These are phyloP conservation scores for Uronychia setigera DNA, from an alignment of 73 alveolate species.

Conservation along the genomic window DNA sequence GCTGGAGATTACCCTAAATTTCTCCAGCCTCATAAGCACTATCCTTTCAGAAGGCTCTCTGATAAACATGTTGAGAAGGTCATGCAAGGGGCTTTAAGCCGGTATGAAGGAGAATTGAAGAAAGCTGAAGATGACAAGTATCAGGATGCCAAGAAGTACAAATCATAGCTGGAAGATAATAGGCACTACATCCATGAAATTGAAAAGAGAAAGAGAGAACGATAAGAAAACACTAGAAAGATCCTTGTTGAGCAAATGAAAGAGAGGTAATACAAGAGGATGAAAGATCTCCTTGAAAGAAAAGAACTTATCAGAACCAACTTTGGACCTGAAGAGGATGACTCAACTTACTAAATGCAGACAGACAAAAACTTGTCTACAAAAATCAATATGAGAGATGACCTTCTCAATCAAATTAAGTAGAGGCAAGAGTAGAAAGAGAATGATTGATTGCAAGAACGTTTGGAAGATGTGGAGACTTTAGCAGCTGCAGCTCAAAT, in stretches of 20 bases:
- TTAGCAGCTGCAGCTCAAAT: slow-evolving; percentile 11
- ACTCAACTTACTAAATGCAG: slow-evolving; percentile 2
- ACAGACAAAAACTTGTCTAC: background rate
- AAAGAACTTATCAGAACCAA: slow-evolving; percentile 30
- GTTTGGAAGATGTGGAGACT: slow-evolving; percentile 32
- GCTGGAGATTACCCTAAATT: slow-evolving; percentile 39
- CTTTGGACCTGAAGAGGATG: slow-evolving; percentile 40
- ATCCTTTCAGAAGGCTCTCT: slow-evolving; percentile 40
- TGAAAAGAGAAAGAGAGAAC: slow-evolving; percentile 24
- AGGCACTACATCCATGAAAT: slow-evolving; percentile 17
- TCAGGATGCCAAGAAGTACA: slow-evolving; percentile 9
- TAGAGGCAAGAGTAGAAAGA: slow-evolving; percentile 6
- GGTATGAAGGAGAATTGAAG: slow-evolving; percentile 23
- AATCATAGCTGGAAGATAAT: slow-evolving; percentile 20
- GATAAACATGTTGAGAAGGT: slow-evolving; percentile 33
- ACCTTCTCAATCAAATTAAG: slow-evolving; percentile 12
- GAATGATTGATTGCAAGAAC: slow-evolving; percentile 15
- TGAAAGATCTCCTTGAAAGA: slow-evolving; percentile 6
- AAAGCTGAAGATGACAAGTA: slow-evolving; percentile 12
- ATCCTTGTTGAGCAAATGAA: slow-evolving; percentile 21
- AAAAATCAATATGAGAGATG: slow-evolving; percentile 1
- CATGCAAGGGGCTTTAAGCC: slow-evolving; percentile 22
- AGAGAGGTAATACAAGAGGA: background rate
- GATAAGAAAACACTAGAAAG: slow-evolving; percentile 4
- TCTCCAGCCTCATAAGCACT: slow-evolving; percentile 27